Base-by-base conservation (phyloP, 2,329 filamentous ascomycete genomes). In the Ophiocordyceps camponoti-floridani region DNA sequence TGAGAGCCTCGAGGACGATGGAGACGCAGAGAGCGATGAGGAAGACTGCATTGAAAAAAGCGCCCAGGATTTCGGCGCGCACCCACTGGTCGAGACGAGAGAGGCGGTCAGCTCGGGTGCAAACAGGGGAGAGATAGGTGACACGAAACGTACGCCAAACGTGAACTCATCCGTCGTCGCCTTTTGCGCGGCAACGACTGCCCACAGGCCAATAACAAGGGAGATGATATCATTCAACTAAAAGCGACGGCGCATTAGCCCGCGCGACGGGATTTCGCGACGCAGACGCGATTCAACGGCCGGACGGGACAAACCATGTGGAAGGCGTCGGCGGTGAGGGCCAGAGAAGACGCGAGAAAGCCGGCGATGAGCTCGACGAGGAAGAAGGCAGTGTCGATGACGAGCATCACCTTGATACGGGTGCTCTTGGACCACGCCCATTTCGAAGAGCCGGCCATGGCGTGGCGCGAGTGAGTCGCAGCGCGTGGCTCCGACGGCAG, bases 161-260 rank as follows among this genome's bases (percentile, higher is more conserved):
- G 91, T 95, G 60, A 91, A 98, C 61, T 82, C 84, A 55, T 94
- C 88, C 9, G 87, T 93, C 0, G 81, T 84, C 51, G 80, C 84
- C 56, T 84, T 79, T 59, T 84, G 84, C 26, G 88, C 85, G 43
- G 93, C 84, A 49, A 82, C 84, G 45, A 98, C 91, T 44, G 91
- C 91, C 89, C 91, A 98, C 38, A 96, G 65, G 51, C 91, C 91
- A 49, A 98, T 89, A 46, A 81, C 74, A 13, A 98, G 69, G 1
- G 91, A 96, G 48, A 98, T 81, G 54, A 98, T 91, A 75, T 98
- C 91, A 68, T 98, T 98, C 48, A 98, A 72, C 83, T 87, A 28
- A 31, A 19, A 18, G 19, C 23, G 5, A 23, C 3, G 23, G 23
- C 23, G 23, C 23, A 23, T 23, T 23, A 23, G 23, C 23, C 23